phyloP scores from a whole-genome alignment of 108 stramenopile genomes.

The Fragilaria radians region DNA sequence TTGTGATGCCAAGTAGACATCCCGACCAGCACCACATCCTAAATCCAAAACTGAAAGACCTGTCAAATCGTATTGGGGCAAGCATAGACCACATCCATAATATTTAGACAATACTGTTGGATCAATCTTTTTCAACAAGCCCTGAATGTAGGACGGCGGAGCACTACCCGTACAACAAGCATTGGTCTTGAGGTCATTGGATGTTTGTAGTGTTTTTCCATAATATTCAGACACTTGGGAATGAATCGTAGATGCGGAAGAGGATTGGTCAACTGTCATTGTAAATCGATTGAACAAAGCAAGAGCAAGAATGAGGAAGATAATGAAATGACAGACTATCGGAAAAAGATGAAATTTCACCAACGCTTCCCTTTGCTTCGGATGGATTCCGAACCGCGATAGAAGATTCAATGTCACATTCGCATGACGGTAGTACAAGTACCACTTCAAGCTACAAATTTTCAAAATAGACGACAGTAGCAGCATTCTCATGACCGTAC shows the following conservation, averaged over 20 bases:
- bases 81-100: conserved; percentile 93
- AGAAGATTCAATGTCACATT: no score
- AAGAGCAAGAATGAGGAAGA: no score
- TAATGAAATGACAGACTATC: no score
- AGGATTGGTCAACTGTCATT: background rate
- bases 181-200: conserved; percentile 89
- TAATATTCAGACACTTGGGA: conserved; percentile 74
- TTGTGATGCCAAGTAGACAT: conserved; percentile 91
- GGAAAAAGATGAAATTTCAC: no score
- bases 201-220: conserved; percentile 69
- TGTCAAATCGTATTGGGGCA: conserved; percentile 80
- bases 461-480: no score
- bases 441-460: no score
- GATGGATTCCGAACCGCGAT: no score
- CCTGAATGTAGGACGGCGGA: conserved; percentile 66
- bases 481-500: no score
- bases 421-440: no score
- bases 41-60: conserved; percentile 85
- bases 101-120: conserved; percentile 83
- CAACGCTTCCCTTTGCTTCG: no score
- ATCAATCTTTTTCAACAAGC: conserved; percentile 73
- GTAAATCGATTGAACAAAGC: no score
- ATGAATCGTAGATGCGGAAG: conserved; percentile 28
- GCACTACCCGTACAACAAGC: conserved; percentile 89
- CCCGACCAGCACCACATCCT: conserved; percentile 92